phyloP scores from a whole-genome alignment of 352 stramenopile genomes.

The Aphanomyces stellatus region DNA sequence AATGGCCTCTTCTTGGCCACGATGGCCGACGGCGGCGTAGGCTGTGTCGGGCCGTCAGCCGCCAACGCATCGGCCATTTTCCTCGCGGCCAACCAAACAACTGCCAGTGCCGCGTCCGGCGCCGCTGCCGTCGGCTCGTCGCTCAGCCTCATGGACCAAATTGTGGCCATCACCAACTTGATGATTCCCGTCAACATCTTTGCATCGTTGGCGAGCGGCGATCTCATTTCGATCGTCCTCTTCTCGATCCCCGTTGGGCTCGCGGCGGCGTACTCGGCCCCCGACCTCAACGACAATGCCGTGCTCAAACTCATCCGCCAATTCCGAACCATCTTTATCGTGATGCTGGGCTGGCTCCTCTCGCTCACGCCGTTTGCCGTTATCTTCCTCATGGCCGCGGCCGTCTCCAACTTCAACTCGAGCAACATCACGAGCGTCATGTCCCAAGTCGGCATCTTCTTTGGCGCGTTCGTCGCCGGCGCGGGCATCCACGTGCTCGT shows the following conservation, averaged over 20 bases:
- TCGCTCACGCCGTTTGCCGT: constrained; percentile 50
- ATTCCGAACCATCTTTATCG: constrained; percentile 59
- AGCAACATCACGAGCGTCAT: constrained; percentile 26
- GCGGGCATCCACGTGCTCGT: constrained; percentile 56
- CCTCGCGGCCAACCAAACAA: too few relatives aligned
- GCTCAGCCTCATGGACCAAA: constrained; percentile 36
- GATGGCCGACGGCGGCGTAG: too few relatives aligned
- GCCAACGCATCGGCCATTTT: too few relatives aligned
- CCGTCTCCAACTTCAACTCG: too few relatives aligned
- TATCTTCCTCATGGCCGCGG: constrained; percentile 49
- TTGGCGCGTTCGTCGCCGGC: constrained; percentile 25
- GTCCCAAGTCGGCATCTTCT: constrained; percentile 36
- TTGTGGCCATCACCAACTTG: constrained; percentile 45
- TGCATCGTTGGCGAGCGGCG: constrained; percentile 36
- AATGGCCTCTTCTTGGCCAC: too few relatives aligned
- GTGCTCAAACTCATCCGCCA: constrained; percentile 24
- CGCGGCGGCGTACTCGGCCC: constrained; percentile 22
- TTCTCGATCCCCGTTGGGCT: constrained; percentile 55
- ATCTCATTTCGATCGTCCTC: constrained; percentile 49
- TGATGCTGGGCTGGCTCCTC: constrained; percentile 60
- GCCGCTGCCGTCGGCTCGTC: constrained; percentile 22
- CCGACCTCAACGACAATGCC: too few relatives aligned
- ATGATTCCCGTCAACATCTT: constrained; percentile 52
- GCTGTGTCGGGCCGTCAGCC: too few relatives aligned
- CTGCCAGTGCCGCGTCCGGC: too few relatives aligned